A percentile compares a stretch with the other conserved stretches of the same genome.
phyloP scores from a whole-genome alignment of 1,139 yeast species.

The Eremothecium sinecaudum region DNA sequence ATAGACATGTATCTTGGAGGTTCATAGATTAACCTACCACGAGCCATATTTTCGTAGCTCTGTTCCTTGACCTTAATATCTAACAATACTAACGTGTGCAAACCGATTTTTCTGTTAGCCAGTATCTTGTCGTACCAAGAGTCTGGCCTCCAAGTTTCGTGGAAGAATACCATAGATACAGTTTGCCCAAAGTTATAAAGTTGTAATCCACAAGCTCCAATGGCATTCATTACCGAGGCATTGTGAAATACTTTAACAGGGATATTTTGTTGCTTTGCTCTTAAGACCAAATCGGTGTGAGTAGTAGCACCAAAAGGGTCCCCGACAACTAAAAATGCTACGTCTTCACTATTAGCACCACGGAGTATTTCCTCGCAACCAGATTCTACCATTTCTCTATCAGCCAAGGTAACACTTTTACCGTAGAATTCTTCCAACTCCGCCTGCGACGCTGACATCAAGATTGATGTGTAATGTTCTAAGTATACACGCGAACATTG shows the following conservation, averaged over 20 bases:
- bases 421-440: conserved; percentile 73
- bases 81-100: conserved; percentile 77
- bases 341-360: conserved; percentile 68
- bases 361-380: conserved; percentile 76
- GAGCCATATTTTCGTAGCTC: conserved; percentile 85
- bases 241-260: conserved; percentile 79
- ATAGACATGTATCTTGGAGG: conserved; percentile 96
- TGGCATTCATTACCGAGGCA: conserved; percentile 97
- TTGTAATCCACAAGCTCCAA: conserved; percentile 95
- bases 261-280: conserved; percentile 80
- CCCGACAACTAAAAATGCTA: conserved; percentile 93
- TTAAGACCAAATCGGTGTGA: conserved; percentile 82
- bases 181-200: conserved; percentile 94
- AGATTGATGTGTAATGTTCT: conserved; percentile 90
- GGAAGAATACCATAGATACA: conserved; percentile 88
- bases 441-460: conserved; percentile 80
- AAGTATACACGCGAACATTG: conserved; percentile 81
- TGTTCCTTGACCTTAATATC: conserved; percentile 97
- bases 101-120: conserved; percentile 84
- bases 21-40: conserved; percentile 85
- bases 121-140: conserved; percentile 80
- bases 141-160: conserved; percentile 93
- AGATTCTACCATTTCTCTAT: conserved; percentile 85
- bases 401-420: conserved; percentile 76
- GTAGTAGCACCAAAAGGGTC: conserved; percentile 98